Conservation (phyloP, 1,139 yeast genomes). For the Kurtzmaniella natalensis region DNA sequence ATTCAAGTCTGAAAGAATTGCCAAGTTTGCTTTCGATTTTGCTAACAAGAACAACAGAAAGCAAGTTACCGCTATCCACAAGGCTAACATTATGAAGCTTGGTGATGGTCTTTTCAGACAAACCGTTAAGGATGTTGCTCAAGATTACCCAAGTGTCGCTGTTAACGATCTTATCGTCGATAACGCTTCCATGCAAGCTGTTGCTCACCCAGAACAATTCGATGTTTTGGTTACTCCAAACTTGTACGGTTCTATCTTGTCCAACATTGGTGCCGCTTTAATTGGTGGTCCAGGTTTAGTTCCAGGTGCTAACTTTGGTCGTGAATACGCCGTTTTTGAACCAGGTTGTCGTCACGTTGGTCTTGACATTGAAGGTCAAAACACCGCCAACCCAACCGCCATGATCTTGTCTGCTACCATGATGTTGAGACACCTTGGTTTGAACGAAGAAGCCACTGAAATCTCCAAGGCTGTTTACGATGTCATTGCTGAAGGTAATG, state of each 20-base stretch:
- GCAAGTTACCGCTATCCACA: constrained; percentile 94
- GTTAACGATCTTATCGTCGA: constrained; percentile 95
- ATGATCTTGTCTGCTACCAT: constrained; percentile 87
- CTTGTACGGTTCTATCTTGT: constrained; percentile 94
- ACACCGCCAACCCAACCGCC: constrained; percentile 97
- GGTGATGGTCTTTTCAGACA: constrained; percentile 98
- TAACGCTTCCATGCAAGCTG: constrained; percentile 99
- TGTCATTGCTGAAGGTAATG: constrained; percentile 82
- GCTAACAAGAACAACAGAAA: constrained; percentile 90
- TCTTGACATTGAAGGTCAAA: constrained; percentile 89
- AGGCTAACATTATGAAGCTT: constrained; percentile 98
- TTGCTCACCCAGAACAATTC: constrained; percentile 95
- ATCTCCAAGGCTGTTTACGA: constrained; percentile 85
- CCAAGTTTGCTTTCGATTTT: constrained; percentile 94
- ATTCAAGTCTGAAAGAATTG: constrained; percentile 94
- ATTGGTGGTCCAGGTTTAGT: constrained; percentile 99
- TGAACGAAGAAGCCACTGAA: constrained; percentile 77
- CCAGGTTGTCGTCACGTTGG: constrained; percentile 99
- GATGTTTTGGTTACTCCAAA: constrained; percentile 97
- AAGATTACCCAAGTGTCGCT: constrained; percentile 79
- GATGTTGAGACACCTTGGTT: constrained; percentile 92
- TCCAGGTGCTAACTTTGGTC: constrained; percentile 98
- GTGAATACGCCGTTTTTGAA: constrained; percentile 96
- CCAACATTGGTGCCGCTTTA: constrained; percentile 97
- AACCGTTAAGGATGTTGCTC: constrained; percentile 88